phyloP scores from a whole-genome alignment of 139 green algal species.

The Chlorella sp. region DNA sequence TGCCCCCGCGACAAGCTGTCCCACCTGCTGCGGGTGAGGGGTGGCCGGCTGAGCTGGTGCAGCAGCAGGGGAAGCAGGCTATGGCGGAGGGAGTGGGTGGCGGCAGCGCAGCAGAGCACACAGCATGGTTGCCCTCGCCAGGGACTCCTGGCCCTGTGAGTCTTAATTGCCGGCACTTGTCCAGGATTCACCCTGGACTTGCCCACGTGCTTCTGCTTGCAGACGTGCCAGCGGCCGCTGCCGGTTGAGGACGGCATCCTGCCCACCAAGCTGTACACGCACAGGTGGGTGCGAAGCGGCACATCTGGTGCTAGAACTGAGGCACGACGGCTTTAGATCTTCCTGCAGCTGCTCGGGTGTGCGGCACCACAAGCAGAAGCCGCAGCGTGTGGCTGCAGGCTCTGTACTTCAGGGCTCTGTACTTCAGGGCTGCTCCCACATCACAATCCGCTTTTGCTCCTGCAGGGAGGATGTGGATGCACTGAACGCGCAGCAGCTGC shows the following conservation, averaged over 20 bases:
- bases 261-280: conserved; percentile 65
- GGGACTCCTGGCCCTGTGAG: no score
- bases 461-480: conserved; percentile 51
- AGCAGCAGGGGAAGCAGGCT: not conserved
- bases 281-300: conserved; percentile 38
- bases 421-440: no score
- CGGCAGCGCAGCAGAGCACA: no score
- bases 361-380: not conserved
- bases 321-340: no score
- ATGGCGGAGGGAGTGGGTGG: not conserved
- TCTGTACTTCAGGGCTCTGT: no score
- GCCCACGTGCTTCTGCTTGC: not conserved
- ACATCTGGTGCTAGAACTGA: no score
- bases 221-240: conserved; percentile 52
- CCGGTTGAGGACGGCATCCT: conserved; percentile 61
- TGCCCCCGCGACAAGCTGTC: conserved; percentile 19
- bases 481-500: conserved; percentile 55
- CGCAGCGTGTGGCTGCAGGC: no score
- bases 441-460: not conserved
- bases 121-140: no score
- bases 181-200: not conserved
- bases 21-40: conserved; percentile 21
- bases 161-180: no score
- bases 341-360: not conserved
- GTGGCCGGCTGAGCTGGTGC: not conserved